phyloP scores from a whole-genome alignment of 116 monocot species.

The Zostera marina region DNA sequence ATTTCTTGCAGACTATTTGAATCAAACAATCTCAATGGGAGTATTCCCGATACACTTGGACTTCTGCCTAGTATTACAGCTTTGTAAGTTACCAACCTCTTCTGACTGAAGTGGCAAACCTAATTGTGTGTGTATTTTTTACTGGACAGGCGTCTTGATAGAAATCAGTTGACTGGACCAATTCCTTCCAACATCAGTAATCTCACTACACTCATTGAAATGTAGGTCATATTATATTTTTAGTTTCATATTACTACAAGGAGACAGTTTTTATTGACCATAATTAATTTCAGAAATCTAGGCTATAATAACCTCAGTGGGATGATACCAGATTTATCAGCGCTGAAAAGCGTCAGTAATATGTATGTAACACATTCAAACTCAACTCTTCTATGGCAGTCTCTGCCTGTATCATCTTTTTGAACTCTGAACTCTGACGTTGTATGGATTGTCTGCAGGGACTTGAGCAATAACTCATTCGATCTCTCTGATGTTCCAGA shows the following conservation, averaged over 20 bases:
- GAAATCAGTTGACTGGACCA: constrained; percentile 30
- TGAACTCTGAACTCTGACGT: too few relatives aligned
- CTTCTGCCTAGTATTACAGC: constrained; percentile 38
- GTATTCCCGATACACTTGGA: constrained; percentile 54
- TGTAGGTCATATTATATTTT: constrained; percentile 34
- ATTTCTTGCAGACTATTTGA: constrained; percentile 54
- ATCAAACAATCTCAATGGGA: constrained; percentile 53
- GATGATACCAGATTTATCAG: constrained; percentile 50
- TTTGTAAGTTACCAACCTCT: constrained; percentile 46
- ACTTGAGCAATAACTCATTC: constrained; percentile 86
- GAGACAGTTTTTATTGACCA: neutral
- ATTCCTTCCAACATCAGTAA: constrained; percentile 52
- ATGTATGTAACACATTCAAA: constrained; percentile 33
- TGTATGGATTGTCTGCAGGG: constrained; percentile 21
- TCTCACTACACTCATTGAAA: constrained; percentile 40
- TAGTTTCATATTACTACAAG: neutral
- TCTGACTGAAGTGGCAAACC: too few relatives aligned
- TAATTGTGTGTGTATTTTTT: neutral
- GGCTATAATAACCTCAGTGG: constrained; percentile 65
- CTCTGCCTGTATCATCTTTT: too few relatives aligned
- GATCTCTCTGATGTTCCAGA: constrained; percentile 43
- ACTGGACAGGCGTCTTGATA: constrained; percentile 59
- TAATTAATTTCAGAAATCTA: constrained; percentile 35
- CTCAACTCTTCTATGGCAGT: neutral
- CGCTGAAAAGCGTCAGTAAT: constrained; percentile 41